phyloP scores from a whole-genome alignment of 768 basidiomycete species.

The Leccinum disarticulatum region DNA sequence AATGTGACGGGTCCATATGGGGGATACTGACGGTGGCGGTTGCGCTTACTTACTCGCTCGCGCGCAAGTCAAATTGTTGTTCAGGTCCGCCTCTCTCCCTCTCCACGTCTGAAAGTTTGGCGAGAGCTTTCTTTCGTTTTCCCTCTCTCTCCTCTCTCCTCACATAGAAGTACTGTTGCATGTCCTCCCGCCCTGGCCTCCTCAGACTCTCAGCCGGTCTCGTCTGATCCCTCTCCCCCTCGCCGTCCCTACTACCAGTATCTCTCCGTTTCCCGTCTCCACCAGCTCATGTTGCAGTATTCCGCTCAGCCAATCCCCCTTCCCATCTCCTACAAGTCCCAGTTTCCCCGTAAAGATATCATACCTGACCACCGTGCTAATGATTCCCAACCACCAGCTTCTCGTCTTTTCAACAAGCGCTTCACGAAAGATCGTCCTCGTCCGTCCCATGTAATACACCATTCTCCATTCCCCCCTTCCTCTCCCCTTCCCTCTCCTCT shows the following conservation, averaged over 20 bases:
- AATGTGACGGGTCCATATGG: slow-evolving; percentile 3
- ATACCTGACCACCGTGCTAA: slow-evolving; percentile 28
- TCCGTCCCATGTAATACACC: slow-evolving; percentile 11
- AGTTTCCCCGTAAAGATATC: slow-evolving; percentile 34
- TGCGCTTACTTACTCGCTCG: not conserved
- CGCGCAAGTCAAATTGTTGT: slow-evolving; percentile 12
- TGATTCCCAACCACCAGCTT: slow-evolving; percentile 23
- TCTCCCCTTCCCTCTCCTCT: slow-evolving; percentile 23
- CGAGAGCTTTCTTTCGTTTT: slow-evolving; percentile 22
- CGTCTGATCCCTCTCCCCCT: slow-evolving; percentile 46
- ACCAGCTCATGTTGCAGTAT: slow-evolving; percentile 60
- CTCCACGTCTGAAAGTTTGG: slow-evolving; percentile 24
- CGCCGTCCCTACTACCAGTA: slow-evolving; percentile 33
- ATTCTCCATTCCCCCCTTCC: slow-evolving; percentile 17
- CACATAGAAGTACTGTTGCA: slow-evolving; percentile 22
- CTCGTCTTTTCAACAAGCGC: slow-evolving; percentile 36
- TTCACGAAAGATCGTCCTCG: slow-evolving; percentile 34
- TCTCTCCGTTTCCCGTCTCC: slow-evolving; percentile 30
- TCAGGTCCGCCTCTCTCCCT: slow-evolving; percentile 22
- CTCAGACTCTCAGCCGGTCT: slow-evolving; percentile 43
- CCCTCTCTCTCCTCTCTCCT: slow-evolving; percentile 1
- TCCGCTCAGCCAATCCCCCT: slow-evolving; percentile 36
- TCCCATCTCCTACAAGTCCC: slow-evolving; percentile 31
- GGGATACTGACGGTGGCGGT: not conserved
- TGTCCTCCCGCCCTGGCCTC: slow-evolving; percentile 28